A percentile compares a stretch with the other conserved stretches of the same genome.
phyloP scores from a whole-genome alignment of 129 eudicot genomes.

The Daucus carota region DNA sequence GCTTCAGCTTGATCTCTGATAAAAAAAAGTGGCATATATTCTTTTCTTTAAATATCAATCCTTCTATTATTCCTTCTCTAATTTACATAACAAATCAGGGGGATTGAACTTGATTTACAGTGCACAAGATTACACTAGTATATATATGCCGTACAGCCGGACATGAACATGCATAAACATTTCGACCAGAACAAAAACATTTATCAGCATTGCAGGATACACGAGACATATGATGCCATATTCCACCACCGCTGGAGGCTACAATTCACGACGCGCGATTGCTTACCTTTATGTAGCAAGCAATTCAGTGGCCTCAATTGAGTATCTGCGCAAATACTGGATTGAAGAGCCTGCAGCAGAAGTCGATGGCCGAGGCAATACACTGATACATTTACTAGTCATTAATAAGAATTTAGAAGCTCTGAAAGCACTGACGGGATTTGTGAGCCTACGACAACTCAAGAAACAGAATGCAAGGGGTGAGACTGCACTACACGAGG shows the following conservation, averaged over 20 bases:
- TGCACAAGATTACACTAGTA: no score
- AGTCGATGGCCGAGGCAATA: slow-evolving; percentile 2
- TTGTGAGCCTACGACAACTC: neutral
- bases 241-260: neutral
- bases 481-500: neutral
- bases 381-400: neutral
- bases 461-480: neutral
- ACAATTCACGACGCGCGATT: neutral
- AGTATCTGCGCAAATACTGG: neutral
- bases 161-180: no score
- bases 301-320: neutral
- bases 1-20: neutral
- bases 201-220: neutral
- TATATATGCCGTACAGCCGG: neutral
- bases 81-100: no score
- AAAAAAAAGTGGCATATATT: no score
- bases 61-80: no score
- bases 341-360: neutral
- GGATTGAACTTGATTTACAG: no score
- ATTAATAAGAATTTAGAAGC: neutral
- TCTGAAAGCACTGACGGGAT: neutral
- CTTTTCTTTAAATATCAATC: no score
- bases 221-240: neutral
- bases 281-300: neutral
- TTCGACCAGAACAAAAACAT: no score